Base-by-base conservation (phyloP, 2,329 filamentous ascomycete genomes). In the Diaporthe capsici region DNA sequence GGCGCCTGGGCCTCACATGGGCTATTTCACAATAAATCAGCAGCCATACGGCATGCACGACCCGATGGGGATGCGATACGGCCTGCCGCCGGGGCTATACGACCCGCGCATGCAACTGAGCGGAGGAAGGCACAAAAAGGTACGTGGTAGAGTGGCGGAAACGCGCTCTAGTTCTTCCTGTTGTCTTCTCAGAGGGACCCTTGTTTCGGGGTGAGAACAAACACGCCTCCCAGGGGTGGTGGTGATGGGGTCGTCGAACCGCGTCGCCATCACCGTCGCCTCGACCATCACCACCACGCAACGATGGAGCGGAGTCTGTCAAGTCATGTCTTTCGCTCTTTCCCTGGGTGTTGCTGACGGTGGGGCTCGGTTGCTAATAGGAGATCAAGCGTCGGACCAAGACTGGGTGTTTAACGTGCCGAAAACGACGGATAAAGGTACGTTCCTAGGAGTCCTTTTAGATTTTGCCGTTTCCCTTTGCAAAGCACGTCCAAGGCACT, bases 341-440 rank as follows among this genome's bases (percentile, higher is more conserved):
- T 61, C 65, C 68, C 74, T 77, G 65, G 74, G 71, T 55, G 73
- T 71, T 72, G 80, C 81, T 83, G 79, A 82, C 81, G 51, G 63
- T 77, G 76, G 78, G 73, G 76, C 77, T 74, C 77, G 47, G 71
- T 78, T 78, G 60, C 78, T 78, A 75, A 74, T 81, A 92, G 90
- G 90, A 92, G 82, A 92, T 92, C 80, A 92, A 91, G 82, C 87
- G 90, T 77, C 88, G 90, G 79, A 92, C 90, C 63, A 92, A 92
- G 82, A 92, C 90, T 1, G 90, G 90, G n/a, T 92, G 90, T 78
- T 82, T 92, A 81, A 92, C 90, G 60, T 92, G 90, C 82, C 88
- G 90, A 74, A 91, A 91, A 80, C 87, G 90, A 79, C 86, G 90
- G 79, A 91, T 92, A 81, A 92, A 92, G 90, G 90, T 91, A 83